These are phyloP conservation scores for Amphichorda felina DNA, from an alignment of 2,329 filamentous ascomycete genomes.

Conservation along the genomic window DNA sequence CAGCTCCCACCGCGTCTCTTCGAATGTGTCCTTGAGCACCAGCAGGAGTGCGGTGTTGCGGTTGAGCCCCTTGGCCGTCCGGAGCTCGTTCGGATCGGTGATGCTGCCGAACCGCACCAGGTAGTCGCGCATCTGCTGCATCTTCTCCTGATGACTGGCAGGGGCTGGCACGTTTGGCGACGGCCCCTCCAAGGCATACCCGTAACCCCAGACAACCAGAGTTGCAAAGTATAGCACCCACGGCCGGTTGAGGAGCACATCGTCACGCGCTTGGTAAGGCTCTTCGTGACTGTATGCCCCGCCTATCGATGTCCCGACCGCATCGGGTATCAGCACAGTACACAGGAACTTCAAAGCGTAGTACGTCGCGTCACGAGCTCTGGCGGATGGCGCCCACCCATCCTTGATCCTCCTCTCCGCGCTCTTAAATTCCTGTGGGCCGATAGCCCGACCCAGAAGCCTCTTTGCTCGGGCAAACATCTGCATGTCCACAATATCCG, in stretches of 20 bases:
- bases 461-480: constrained; percentile 85
- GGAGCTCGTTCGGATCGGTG: constrained; percentile 64
- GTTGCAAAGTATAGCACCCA: constrained; percentile 94
- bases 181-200: constrained; percentile 78
- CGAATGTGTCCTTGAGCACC: constrained; percentile 71
- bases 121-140: constrained; percentile 69
- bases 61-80: constrained; percentile 64
- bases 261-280: constrained; percentile 70
- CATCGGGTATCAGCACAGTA: constrained; percentile 60
- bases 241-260: constrained; percentile 79
- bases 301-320: constrained; percentile 20
- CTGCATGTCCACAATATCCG: constrained; percentile 94
- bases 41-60: constrained; percentile 70
- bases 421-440: constrained; percentile 65
- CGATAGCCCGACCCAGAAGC: constrained; percentile 76
- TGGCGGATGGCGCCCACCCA: constrained; percentile 77
- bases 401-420: constrained; percentile 79
- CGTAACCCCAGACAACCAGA: constrained; percentile 91
- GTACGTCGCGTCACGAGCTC: constrained; percentile 81
- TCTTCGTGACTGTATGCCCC: constrained; percentile 26
- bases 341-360: constrained; percentile 83
- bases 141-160: constrained; percentile 50
- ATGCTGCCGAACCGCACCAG: constrained; percentile 62
- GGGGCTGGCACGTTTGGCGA: constrained; percentile 42
- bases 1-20: constrained; percentile 79